A percentile compares a stretch with the other conserved stretches of the same genome.
phyloP scores from a whole-genome alignment of 768 basidiomycete species.

The Collybia sordida region DNA sequence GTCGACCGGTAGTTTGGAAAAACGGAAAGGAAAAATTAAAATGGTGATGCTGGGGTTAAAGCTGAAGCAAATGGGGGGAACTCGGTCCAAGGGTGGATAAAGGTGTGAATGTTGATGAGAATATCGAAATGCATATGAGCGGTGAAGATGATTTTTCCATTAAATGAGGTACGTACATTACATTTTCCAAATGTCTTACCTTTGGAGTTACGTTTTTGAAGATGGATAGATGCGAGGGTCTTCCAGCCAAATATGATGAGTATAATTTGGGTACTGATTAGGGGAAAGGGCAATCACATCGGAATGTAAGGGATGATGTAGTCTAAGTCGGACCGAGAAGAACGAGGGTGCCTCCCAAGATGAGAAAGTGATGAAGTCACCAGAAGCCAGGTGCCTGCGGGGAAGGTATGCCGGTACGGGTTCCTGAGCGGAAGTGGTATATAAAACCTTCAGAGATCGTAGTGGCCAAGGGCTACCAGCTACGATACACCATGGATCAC shows the following conservation, averaged over 20 bases:
- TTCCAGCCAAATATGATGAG: background rate
- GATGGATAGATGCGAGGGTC: too few relatives aligned
- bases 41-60: conserved; percentile 7
- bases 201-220: background rate
- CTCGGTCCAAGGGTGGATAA: conserved; percentile 21
- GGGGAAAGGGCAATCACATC: too few relatives aligned
- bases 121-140: conserved; percentile 3
- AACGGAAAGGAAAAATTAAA: conserved; percentile 1
- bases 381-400: conserved; percentile 23
- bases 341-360: conserved; percentile 60
- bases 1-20: background rate
- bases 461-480: too few relatives aligned
- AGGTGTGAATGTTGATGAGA: conserved; percentile 11
- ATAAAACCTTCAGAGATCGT: too few relatives aligned
- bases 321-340: conserved; percentile 11
- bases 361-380: conserved; percentile 54
- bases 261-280: background rate
- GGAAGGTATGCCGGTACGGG: conserved; percentile 11
- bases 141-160: conserved; percentile 2
- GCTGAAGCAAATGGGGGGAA: background rate
- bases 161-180: background rate
- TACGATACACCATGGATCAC: too few relatives aligned
- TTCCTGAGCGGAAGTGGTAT: background rate
- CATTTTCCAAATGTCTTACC: background rate
- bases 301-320: background rate